These are phyloP conservation scores for Raphanus sativus DNA, from an alignment of 345 rosid species.

Conservation along the genomic window DNA sequence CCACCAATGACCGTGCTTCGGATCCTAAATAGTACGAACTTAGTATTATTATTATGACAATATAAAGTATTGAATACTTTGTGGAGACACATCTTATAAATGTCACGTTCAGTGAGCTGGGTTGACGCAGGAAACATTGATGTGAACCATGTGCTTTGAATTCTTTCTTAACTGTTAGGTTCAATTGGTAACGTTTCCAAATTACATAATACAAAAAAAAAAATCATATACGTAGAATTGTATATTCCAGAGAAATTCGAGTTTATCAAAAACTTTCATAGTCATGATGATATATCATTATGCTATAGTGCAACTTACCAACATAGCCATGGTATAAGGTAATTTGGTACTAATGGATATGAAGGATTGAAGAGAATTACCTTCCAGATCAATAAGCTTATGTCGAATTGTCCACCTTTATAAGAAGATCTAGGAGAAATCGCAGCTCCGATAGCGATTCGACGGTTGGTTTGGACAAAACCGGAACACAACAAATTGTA, in stretches of 20 bases:
- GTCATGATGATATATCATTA: too few species aligned
- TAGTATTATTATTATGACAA: background rate
- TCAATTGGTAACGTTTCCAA: background rate
- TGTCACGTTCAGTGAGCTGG: slow-evolving; percentile 13
- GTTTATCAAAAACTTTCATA: too few species aligned
- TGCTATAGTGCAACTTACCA: too few species aligned
- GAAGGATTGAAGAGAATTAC: slow-evolving; percentile 37
- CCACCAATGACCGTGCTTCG: slow-evolving; percentile 99
- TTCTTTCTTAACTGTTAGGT: slow-evolving; percentile 8
- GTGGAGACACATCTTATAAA: slow-evolving; percentile 26
- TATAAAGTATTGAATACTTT: background rate
- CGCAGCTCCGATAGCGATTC: slow-evolving; percentile 92
- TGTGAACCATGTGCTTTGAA: slow-evolving; percentile 31
- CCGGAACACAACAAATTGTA: slow-evolving; percentile 95
- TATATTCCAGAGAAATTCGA: too few species aligned
- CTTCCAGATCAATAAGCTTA: slow-evolving; percentile 94
- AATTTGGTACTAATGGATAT: too few species aligned
- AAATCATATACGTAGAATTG: too few species aligned
- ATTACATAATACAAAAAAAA: background rate
- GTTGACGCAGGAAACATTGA: slow-evolving; percentile 25
- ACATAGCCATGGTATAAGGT: too few species aligned
- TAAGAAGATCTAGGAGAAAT: slow-evolving; percentile 90
- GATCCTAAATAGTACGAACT: slow-evolving; percentile 56
- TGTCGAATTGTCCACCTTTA: slow-evolving; percentile 88
- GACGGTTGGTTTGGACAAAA: slow-evolving; percentile 81